Conservation (phyloP, 768 basidiomycete genomes). For the Suillus subaureus region DNA sequence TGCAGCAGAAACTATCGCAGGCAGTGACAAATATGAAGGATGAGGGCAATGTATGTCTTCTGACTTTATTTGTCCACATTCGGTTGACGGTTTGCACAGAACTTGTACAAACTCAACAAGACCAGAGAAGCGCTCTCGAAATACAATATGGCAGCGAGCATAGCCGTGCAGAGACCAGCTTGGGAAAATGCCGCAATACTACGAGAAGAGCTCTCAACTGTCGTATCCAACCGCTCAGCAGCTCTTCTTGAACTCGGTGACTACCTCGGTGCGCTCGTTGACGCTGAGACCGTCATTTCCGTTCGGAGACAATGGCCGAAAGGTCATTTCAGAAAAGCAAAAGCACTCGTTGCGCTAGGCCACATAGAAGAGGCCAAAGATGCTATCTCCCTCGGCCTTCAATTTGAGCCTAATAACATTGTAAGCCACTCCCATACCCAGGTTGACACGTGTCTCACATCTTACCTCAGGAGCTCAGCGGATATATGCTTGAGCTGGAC, state of each 20-base stretch:
- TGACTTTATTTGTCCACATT: slow-evolving; percentile 11
- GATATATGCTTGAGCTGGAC: slow-evolving; percentile 33
- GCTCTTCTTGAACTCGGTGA: slow-evolving; percentile 80
- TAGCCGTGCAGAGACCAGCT: slow-evolving; percentile 80
- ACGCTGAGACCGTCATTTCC: slow-evolving; percentile 88
- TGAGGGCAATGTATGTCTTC: slow-evolving; percentile 80
- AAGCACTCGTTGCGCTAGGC: slow-evolving; percentile 78
- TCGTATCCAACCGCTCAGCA: slow-evolving; percentile 90
- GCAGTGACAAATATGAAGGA: slow-evolving; percentile 83
- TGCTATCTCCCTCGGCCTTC: slow-evolving; percentile 78
- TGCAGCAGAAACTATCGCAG: slow-evolving; percentile 74
- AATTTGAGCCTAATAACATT: slow-evolving; percentile 74
- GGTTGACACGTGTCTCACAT: slow-evolving; percentile 13
- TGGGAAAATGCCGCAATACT: slow-evolving; percentile 86
- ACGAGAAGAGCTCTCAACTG: slow-evolving; percentile 88
- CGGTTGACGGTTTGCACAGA: slow-evolving; percentile 45
- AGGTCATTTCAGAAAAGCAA: slow-evolving; percentile 93
- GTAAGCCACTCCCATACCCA: slow-evolving; percentile 36
- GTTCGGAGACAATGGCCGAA: slow-evolving; percentile 91
- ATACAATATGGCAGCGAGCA: slow-evolving; percentile 76
- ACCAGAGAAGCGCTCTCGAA: slow-evolving; percentile 71
- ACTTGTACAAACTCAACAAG: slow-evolving; percentile 75
- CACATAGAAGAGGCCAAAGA: slow-evolving; percentile 76
- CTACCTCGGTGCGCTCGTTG: slow-evolving; percentile 75
- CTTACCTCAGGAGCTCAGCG: slow-evolving; percentile 30